Base-by-base conservation (phyloP, 2,329 filamentous ascomycete genomes). In the Septoria linicola region DNA sequence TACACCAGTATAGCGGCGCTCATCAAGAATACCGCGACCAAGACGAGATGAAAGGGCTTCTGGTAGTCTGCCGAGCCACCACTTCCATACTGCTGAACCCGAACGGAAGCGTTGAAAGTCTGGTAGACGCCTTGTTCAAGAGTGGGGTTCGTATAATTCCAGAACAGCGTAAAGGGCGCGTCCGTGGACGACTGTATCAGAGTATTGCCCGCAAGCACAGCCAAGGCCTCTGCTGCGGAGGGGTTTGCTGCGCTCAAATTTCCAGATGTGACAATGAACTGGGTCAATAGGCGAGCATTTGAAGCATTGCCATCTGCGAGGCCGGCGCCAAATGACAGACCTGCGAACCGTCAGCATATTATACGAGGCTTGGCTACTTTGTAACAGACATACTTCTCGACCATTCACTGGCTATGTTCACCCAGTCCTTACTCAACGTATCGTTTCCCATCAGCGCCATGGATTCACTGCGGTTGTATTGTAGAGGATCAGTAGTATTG, bases 171-270 rank as follows among this genome's bases (percentile, higher is more conserved):
- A 61, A 85, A 88, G 0, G 85, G 83, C 0, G 84, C 72, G 49
- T 80, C 75, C 7, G 80, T 69, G 2, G 82, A 71, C 7, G 80
- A 76, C 36, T 83, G 73, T 7, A 90, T 75, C 0, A 90, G 67
- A 0, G 85, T 88, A 30, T 80, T 83, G 3, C 82, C 81, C 0
- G 80, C 79, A 60, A 90, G 76, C 0, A 89, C 85, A 0, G 87
- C 85, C 0, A 93, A 66, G 0, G 84, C 84, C 68, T 93, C 88
- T 0, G 82, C 83, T n/a, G 88, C 75, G 2, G 83, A 88, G 0
- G 88, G 88, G 0, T 84, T 67, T 0, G 68, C 63, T 0, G 40
- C 31, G 27, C 77, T 72, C 0, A 88, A 73, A 7, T 68, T 58
- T 1, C 65, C 59, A 1, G 49, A 44, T 0, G 66, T 64, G 1